phyloP scores from a whole-genome alignment of 2,329 filamentous ascomycete genomes.

The Macrophomina tecta region DNA sequence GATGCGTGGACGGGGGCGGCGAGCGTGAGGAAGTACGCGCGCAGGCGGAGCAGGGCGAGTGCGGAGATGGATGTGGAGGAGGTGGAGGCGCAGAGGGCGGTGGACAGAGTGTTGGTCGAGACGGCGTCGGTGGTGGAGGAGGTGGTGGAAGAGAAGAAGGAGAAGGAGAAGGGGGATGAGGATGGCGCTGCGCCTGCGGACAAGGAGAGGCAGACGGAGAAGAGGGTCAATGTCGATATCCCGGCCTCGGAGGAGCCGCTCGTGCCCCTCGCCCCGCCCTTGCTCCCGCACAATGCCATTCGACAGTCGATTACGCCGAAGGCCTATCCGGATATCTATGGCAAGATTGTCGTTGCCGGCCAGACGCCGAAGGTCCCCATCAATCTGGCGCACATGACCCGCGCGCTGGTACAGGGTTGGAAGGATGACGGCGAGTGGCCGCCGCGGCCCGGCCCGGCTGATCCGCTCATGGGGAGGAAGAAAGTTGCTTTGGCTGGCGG shows the following conservation, averaged over 20 bases:
- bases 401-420: slow-evolving; percentile 86
- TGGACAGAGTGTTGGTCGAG: slow-evolving; percentile 9
- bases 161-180: not conserved
- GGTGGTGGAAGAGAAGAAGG: not conserved
- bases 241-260: slow-evolving; percentile 43
- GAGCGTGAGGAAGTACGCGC: slow-evolving; percentile 50
- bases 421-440: slow-evolving; percentile 95
- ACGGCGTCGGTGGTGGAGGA: slow-evolving; percentile 12
- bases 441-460: slow-evolving; percentile 62
- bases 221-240: slow-evolving; percentile 8
- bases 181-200: not conserved
- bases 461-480: slow-evolving; percentile 51
- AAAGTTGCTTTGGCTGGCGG: slow-evolving; percentile 31
- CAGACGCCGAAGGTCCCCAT: slow-evolving; percentile 87
- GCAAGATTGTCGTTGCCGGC: slow-evolving; percentile 81
- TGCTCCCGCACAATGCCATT: slow-evolving; percentile 76
- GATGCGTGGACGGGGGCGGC: slow-evolving; percentile 84
- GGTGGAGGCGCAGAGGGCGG: slow-evolving; percentile 8
- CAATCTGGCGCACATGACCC: slow-evolving; percentile 81
- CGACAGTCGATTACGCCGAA: slow-evolving; percentile 75
- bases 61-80: slow-evolving; percentile 32
- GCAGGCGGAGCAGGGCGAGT: slow-evolving; percentile 53
- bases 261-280: slow-evolving; percentile 73
- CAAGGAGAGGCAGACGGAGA: not conserved
- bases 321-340: slow-evolving; percentile 83